Base-by-base conservation (phyloP, 2,329 filamentous ascomycete species). In the Paracoccidioides lutzii region DNA sequence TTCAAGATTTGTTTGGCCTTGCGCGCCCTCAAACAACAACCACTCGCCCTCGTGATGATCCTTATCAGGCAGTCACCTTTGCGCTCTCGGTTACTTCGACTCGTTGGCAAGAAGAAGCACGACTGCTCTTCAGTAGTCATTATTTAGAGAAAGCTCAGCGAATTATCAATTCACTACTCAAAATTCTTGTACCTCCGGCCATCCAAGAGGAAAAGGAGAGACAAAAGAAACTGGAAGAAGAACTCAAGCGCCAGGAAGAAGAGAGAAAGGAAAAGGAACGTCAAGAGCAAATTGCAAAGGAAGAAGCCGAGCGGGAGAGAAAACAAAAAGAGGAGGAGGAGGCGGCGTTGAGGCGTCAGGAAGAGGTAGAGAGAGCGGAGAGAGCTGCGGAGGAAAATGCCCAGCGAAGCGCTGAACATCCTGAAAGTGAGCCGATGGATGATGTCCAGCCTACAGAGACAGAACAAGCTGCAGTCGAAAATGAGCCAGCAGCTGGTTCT, bases 61-160 rank as follows among this genome's bases (percentile, higher is more conserved):
- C 74, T 38, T 76, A 81, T n/a, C 84, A 87, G 62, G 85, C 88
- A 10, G 84, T 90, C 32, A 76, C 82, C 2, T 97, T 97, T 68
- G 74, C 78, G 22, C 78, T 88, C 7, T 81, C 82, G 41, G 77
- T 81, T 7, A 97, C 93, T 0, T 76, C 79, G 55, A 78, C 80
- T 54, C 84, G 93, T 59, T 98, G 94, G 85, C 82, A 87, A 66
- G 89, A 96, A 66, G 94, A 97, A 69, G 85, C 90, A 7, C 84
- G 85, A 60, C 83, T 98, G 69, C 78, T 97, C 0, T 97, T 93
- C 69, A 87, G 87, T 32, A 72, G 76, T 28, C 77, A 73, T 51
- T 80, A 84, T 53, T 67, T 80, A 3, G 90, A 95, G 51, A 87
- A 87, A 66, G 80, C 83, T 2, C 76, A 80, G 58, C 81, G 81